Conservation (phyloP, 2,329 filamentous ascomycete species). For the Teratosphaeria epicoccoides region DNA sequence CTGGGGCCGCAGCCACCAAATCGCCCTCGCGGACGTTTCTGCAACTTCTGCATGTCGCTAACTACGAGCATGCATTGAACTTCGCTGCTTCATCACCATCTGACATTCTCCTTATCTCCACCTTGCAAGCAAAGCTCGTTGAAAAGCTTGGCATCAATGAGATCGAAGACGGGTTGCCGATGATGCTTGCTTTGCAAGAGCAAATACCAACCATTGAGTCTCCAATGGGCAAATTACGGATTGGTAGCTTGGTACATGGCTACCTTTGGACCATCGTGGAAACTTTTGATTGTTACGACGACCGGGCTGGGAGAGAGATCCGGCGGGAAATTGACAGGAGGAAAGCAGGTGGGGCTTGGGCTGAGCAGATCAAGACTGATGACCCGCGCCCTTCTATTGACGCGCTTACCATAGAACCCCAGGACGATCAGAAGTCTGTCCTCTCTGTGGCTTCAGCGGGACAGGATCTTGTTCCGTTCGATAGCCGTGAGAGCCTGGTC, state of each 20-base stretch:
- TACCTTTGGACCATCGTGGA: conserved; percentile 76
- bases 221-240: conserved; percentile 61
- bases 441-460: conserved; percentile 17
- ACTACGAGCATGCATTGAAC: conserved; percentile 81
- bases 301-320: conserved; percentile 54
- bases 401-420: not conserved
- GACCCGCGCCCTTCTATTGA: not conserved
- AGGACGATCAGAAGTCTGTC: conserved; percentile 25
- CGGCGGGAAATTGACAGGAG: conserved; percentile 66
- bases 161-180: conserved; percentile 65
- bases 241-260: conserved; percentile 76
- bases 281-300: conserved; percentile 64
- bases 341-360: conserved; percentile 66
- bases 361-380: conserved; percentile 47
- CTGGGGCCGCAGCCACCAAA: conserved; percentile 40
- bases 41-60: conserved; percentile 68
- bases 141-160: conserved; percentile 74
- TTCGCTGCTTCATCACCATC: conserved; percentile 46
- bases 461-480: conserved; percentile 62
- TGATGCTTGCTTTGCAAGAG: conserved; percentile 81
- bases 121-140: conserved; percentile 64
- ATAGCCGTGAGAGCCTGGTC: conserved; percentile 60
- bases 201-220: conserved; percentile 60
- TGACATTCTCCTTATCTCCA: conserved; percentile 65
- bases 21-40: conserved; percentile 53